Conservation (phyloP, 2,329 filamentous ascomycete genomes). For the Cytospora piceae region DNA sequence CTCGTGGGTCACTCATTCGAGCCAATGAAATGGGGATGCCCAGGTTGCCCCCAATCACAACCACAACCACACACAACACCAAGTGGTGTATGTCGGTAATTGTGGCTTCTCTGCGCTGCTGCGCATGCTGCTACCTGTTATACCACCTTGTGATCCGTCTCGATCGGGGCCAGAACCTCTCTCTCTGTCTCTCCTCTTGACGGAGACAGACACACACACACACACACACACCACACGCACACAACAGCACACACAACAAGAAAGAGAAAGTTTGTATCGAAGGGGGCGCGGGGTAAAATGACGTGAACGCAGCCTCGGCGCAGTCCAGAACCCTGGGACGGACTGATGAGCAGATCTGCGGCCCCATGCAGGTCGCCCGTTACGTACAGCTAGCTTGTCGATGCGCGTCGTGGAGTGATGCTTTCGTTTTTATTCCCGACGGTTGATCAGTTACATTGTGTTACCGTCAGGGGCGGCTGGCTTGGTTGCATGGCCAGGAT, state of each 20-base stretch:
- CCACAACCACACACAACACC: neutral
- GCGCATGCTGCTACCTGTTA: constrained; percentile 3
- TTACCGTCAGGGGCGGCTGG: neutral
- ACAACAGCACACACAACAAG: neutral
- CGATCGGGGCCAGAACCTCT: neutral
- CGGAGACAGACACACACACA: neutral
- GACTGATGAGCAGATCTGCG: neutral
- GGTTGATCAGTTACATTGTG: neutral
- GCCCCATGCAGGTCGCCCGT: constrained; percentile 1
- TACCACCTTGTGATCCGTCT: neutral
- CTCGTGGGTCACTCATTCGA: neutral
- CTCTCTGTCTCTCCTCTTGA: too few species aligned
- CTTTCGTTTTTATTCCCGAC: neutral
- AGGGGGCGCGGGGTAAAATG: neutral
- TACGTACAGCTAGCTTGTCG: neutral
- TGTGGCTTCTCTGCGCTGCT: constrained; percentile 4
- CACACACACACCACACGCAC: too few species aligned
- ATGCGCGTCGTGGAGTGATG: neutral
- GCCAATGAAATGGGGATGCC: constrained; percentile 8
- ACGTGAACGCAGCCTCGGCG: neutral
- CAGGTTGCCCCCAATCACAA: too few species aligned
- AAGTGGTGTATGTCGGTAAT: constrained; percentile 16
- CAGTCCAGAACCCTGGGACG: neutral
- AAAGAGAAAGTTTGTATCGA: neutral
- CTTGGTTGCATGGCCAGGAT: neutral